A percentile compares a stretch with the other conserved stretches of the same genome.
phyloP scores from a whole-genome alignment of 306 rosid species.

The Dalbergia cochinchinensis region DNA sequence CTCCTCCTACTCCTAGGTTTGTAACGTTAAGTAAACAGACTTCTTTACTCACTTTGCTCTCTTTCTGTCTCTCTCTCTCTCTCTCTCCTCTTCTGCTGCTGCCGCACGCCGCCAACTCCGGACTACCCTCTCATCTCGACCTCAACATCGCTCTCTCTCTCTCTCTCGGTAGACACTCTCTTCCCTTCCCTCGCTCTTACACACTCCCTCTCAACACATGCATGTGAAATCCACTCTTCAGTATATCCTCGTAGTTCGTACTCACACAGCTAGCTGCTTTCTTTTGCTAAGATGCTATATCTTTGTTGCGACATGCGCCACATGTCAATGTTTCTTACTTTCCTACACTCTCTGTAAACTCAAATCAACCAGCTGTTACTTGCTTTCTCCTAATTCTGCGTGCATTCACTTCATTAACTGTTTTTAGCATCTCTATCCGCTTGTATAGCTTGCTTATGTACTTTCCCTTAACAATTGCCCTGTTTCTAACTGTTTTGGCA shows the following conservation, averaged over 20 bases:
- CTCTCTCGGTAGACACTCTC: constrained; percentile 35
- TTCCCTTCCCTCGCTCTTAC: not conserved
- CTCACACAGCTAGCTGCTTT: not conserved
- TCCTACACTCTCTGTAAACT: not conserved
- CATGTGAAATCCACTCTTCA: constrained; percentile 8
- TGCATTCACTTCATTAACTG: not conserved
- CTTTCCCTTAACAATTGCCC: not conserved
- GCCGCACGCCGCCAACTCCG: constrained; percentile 53
- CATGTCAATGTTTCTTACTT: not conserved
- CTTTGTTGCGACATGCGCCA: too few species aligned
- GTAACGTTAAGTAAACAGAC: constrained; percentile 50
- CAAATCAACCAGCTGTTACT: not conserved
- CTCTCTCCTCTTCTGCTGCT: too few species aligned
- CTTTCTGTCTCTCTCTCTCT: not conserved
- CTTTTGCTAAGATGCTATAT: not conserved
- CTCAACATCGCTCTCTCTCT: not conserved
- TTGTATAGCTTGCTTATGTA: not conserved
- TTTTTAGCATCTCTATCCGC: too few species aligned
- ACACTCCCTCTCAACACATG: not conserved
- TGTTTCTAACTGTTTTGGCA: not conserved
- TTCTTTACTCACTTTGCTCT: too few species aligned
- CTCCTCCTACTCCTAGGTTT: constrained; percentile 41
- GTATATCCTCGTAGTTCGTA: not conserved
- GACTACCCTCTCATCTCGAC: not conserved
- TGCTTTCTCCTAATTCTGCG: not conserved